Conservation (phyloP, 495 filamentous ascomycete genomes). For the Podospora bellae-mahoneyi region DNA sequence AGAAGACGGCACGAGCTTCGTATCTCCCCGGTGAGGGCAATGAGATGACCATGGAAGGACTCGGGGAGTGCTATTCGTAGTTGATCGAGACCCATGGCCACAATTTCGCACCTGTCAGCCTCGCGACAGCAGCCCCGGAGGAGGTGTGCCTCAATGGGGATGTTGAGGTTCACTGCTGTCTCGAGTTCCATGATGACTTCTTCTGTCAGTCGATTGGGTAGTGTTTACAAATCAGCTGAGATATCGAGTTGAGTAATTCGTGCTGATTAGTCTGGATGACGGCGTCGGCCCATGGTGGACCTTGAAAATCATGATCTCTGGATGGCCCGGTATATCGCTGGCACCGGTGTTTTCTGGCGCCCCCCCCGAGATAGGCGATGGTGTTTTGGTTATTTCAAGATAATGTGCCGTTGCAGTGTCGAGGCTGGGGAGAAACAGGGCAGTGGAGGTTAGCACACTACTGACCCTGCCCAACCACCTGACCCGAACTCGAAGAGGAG, state of each 20-base stretch:
- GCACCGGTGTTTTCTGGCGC: not conserved
- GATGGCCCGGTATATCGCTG: not conserved
- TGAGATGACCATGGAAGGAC: conserved; percentile 41
- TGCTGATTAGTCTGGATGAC: conserved; percentile 8
- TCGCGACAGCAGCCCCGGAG: conserved; percentile 47
- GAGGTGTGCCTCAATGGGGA: conserved; percentile 33
- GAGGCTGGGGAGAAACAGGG: not conserved
- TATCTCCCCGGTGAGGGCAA: conserved; percentile 42
- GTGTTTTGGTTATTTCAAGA: not conserved
- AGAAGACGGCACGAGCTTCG: conserved; percentile 42
- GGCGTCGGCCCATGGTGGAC: conserved; percentile 19
- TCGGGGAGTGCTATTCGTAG: conserved; percentile 40
- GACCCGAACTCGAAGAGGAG: not conserved
- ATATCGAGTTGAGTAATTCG: not conserved
- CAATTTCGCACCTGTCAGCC: conserved; percentile 43
- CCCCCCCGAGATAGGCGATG: too few species aligned
- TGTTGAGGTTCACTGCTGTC: conserved; percentile 8
- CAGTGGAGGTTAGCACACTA: not conserved
- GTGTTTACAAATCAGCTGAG: not conserved
- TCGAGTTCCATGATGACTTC: conserved; percentile 23
- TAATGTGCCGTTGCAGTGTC: too few species aligned
- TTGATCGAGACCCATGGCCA: conserved; percentile 40
- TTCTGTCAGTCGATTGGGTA: not conserved
- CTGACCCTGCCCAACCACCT: not conserved
- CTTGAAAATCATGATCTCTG: conserved; percentile 19